Conservation (phyloP, 1,284 basidiomycete genomes). For the Fereydounia khargensis region DNA sequence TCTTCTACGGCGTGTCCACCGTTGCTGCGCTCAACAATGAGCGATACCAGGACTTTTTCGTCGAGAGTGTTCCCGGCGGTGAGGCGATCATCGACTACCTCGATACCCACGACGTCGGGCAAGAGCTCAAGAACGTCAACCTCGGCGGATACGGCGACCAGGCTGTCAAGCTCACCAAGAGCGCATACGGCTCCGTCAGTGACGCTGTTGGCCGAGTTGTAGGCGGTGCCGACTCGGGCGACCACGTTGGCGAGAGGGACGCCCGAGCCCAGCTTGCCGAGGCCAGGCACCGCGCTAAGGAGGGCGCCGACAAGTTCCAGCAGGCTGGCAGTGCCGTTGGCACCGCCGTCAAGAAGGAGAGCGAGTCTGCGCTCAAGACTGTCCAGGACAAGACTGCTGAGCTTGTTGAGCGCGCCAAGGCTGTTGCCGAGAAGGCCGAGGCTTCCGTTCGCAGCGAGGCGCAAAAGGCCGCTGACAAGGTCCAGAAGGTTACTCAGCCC, state of each 20-base stretch:
- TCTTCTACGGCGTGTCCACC: conserved; percentile 53
- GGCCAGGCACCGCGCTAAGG: conserved; percentile 33
- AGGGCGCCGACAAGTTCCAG: conserved; percentile 20
- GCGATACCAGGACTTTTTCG: conserved; percentile 70
- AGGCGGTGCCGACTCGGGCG: conserved; percentile 35
- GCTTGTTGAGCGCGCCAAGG: conserved; percentile 36
- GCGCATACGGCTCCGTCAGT: conserved; percentile 49
- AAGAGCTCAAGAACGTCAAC: conserved; percentile 33
- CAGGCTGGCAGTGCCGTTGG: conserved; percentile 49
- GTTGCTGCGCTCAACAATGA: conserved; percentile 45
- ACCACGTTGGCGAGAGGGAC: conserved; percentile 26
- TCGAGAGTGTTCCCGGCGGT: conserved; percentile 72
- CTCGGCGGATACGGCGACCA: conserved; percentile 63
- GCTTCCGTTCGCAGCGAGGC: conserved; percentile 44
- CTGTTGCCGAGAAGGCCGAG: conserved; percentile 62
- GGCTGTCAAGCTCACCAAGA: conserved; percentile 63
- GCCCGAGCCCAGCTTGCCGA: conserved; percentile 28
- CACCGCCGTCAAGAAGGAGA: conserved; percentile 56
- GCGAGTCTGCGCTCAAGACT: conserved; percentile 23
- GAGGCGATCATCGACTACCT: conserved; percentile 63
- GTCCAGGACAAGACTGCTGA: conserved; percentile 35
- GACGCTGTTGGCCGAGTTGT: conserved; percentile 41
- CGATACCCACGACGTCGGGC: conserved; percentile 37
- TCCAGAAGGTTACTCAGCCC: conserved; percentile 45
- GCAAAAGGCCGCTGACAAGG: conserved; percentile 32